phyloP scores from a whole-genome alignment of 2,329 filamentous ascomycete species.

The Iodosphaeria phyllophila region DNA sequence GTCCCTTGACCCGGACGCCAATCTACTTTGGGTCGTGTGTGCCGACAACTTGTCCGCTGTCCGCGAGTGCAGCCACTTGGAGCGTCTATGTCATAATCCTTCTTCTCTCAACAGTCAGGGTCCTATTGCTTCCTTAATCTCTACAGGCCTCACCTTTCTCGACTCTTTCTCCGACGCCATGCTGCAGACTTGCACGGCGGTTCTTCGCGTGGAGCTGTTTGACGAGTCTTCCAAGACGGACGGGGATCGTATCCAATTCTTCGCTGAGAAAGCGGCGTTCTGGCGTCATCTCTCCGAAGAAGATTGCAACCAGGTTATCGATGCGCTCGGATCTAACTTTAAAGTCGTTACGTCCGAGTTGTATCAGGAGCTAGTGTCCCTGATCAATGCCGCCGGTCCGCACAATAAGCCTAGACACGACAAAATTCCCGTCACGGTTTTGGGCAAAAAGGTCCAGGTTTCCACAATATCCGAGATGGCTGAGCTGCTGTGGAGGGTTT shows the following conservation, averaged over 20 bases:
- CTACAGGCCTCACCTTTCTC: constrained; percentile 51
- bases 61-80: constrained; percentile 59
- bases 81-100: constrained; percentile 57
- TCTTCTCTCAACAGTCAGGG: constrained; percentile 28
- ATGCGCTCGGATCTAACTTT: constrained; percentile 47
- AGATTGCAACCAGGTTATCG: constrained; percentile 51
- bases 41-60: constrained; percentile 67
- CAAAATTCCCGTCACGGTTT: constrained; percentile 41
- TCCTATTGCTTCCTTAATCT: constrained; percentile 39
- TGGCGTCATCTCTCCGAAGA: constrained; percentile 68
- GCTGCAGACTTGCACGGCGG: constrained; percentile 45
- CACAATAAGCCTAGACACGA: constrained; percentile 23
- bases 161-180: constrained; percentile 53
- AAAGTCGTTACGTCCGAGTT: constrained; percentile 35
- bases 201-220: constrained; percentile 55
- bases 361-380: constrained; percentile 30
- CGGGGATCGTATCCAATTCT: constrained; percentile 54
- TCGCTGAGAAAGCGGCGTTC: constrained; percentile 66
- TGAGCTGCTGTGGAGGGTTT: constrained; percentile 50
- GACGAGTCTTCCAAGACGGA: constrained; percentile 53
- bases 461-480: constrained; percentile 65
- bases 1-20: constrained; percentile 49
- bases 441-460: constrained; percentile 58
- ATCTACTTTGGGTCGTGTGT: constrained; percentile 69
- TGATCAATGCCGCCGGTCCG: constrained; percentile 24